These are phyloP conservation scores for Omphalotus guepiniiformis DNA, from an alignment of 768 basidiomycete species.

Conservation along the genomic window DNA sequence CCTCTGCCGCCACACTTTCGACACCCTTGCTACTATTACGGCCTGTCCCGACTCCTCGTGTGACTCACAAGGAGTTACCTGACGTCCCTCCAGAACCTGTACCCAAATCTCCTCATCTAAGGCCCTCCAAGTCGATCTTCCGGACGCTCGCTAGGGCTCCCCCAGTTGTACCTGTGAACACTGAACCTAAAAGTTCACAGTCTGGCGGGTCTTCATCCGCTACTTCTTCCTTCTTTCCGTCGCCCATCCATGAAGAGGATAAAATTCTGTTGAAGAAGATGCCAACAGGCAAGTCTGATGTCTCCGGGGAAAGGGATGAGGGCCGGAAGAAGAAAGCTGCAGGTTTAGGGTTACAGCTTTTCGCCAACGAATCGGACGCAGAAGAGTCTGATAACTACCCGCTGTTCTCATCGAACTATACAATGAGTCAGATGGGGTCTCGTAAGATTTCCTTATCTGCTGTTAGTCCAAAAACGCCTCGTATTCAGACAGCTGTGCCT, in stretches of 20 bases:
- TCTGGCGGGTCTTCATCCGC: constrained; percentile 4
- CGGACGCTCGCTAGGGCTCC: neutral
- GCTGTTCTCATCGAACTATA: no score
- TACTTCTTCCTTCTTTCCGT: constrained; percentile 4
- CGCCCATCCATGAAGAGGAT: constrained; percentile 2
- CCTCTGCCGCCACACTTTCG: neutral
- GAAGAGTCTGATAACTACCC: no score
- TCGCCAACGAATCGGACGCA: no score
- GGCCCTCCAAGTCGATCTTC: neutral
- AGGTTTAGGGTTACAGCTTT: neutral
- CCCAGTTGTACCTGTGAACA: neutral
- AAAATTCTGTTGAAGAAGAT: neutral
- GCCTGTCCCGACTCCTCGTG: no score
- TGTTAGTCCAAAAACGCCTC: no score
- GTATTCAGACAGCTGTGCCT: no score
- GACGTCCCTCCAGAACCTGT: neutral
- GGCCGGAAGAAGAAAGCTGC: neutral
- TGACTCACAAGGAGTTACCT: constrained; percentile 4
- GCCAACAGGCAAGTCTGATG: neutral
- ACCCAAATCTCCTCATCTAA: neutral
- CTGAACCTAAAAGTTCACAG: neutral
- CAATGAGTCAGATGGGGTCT: no score
- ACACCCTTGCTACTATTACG: neutral
- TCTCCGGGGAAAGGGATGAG: neutral
- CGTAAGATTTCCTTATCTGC: no score